Percentiles rank a stretch among this genome's conserved stretches.
Conservation (phyloP, 768 basidiomycete species). For the Sarcodon sp. region DNA sequence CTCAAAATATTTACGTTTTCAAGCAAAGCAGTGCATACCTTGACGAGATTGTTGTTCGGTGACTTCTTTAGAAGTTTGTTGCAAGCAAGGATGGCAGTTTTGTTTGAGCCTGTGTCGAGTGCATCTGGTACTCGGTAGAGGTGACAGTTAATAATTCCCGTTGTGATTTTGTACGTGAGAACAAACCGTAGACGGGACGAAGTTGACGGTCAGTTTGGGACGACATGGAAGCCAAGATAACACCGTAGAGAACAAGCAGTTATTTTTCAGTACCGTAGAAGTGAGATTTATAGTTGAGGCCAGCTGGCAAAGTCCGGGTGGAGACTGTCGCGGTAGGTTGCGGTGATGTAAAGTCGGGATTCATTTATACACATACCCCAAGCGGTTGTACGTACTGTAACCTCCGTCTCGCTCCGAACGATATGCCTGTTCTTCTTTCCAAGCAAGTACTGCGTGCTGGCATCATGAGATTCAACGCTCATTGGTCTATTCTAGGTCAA, state of each 20-base stretch:
- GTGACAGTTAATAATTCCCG: neutral
- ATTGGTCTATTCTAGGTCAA: slow-evolving; percentile 24
- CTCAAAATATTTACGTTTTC: slow-evolving; percentile 1
- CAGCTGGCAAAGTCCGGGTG: neutral
- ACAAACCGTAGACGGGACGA: slow-evolving; percentile 72
- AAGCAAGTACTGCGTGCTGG: slow-evolving; percentile 20
- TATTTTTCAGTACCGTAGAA: neutral
- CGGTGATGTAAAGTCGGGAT: no score
- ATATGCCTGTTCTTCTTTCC: slow-evolving; percentile 33
- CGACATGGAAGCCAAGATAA: slow-evolving; percentile 26
- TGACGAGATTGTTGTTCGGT: slow-evolving; percentile 58
- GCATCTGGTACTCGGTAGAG: slow-evolving; percentile 41
- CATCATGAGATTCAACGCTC: neutral
- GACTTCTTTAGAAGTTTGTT: slow-evolving; percentile 85
- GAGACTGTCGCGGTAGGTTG: neutral
- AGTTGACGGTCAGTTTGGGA: slow-evolving; percentile 70
- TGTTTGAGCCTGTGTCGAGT: slow-evolving; percentile 76
- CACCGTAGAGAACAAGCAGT: neutral
- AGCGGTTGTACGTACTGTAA: neutral
- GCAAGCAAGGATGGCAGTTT: slow-evolving; percentile 73
- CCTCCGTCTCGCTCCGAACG: neutral
- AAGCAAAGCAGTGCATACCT: slow-evolving; percentile 25
- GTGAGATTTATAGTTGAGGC: neutral
- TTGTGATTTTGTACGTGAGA: neutral
- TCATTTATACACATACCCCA: no score